These are phyloP conservation scores for Xylaria sp. DNA, from an alignment of 2,329 filamentous ascomycete species.

Conservation along the genomic window DNA sequence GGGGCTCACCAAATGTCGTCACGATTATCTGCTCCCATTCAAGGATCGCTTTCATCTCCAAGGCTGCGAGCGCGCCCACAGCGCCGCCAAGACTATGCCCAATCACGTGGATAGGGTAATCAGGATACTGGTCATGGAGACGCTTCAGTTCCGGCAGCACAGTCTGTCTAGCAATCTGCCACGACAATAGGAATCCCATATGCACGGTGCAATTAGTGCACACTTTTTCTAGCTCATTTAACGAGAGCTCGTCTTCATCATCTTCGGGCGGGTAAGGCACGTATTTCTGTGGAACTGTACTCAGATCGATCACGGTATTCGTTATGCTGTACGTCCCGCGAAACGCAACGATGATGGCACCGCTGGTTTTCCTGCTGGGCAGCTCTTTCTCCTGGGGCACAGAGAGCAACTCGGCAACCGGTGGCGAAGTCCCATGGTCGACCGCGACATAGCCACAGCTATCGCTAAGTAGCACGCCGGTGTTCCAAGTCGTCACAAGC, in stretches of 20 bases:
- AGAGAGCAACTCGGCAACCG: constrained; percentile 1
- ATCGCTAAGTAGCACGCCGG: constrained; percentile 85
- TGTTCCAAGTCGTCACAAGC: constrained; percentile 88
- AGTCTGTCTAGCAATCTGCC: constrained; percentile 76
- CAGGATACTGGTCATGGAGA: constrained; percentile 70
- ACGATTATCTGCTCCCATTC: constrained; percentile 79
- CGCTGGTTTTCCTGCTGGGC: constrained; percentile 36
- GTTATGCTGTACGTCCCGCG: constrained; percentile 94
- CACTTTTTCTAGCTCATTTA: constrained; percentile 58
- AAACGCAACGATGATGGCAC: constrained; percentile 83
- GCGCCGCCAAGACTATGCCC: constrained; percentile 95
- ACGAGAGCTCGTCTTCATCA: constrained; percentile 52
- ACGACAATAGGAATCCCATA: constrained; percentile 86
- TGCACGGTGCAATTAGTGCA: constrained; percentile 94
- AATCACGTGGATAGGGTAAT: constrained; percentile 80
- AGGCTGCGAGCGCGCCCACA: constrained; percentile 84
- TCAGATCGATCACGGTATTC: constrained; percentile 91
- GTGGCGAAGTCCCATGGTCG: constrained; percentile 68
- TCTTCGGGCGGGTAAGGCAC: constrained; percentile 80
- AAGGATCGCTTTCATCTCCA: constrained; percentile 79
- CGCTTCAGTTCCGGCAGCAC: constrained; percentile 75
- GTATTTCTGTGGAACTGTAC: constrained; percentile 89
- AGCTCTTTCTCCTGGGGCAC: constrained; percentile 15
- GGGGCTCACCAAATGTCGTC: constrained; percentile 94
- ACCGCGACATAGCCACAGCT: constrained; percentile 94